Evolutionary conservation across 2,329 filamentous ascomycete genomes (phyloP), one percentile per base, ranked within the genome.

Genomic region (Cytospora leucostoma): DNA sequence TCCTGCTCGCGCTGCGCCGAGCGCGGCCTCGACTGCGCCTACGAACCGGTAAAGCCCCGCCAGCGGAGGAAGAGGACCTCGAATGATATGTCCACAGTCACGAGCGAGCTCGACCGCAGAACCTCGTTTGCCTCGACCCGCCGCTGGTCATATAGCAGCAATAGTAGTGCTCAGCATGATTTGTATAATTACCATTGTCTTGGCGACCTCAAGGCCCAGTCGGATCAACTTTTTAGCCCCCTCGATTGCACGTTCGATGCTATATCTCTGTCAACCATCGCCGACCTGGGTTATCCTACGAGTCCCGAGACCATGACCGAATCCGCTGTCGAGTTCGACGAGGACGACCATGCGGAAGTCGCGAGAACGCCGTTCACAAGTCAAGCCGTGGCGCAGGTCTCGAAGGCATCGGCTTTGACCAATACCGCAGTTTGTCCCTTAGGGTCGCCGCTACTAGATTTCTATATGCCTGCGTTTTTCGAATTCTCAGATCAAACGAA

Each of bases 401-500:
- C 70, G 2, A 61, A 73, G n/a, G 69, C 69, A 27, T 74, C 76
- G 1, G 74, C 76, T 44, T 71, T 78, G 40, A 77, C 76, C 62
- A 76, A 79, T 75, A 78, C 79, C 38, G 72, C 76, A 49, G 74
- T 77, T 10, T 74, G 72, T 57, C 73, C 77, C 0, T 68, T 75
- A 8, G 72, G 67, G 13, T 79, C 78, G 4, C 78, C 78, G 2
- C 74, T 79, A 6, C 72, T 84, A 11, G 83, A 85, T 47, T 84
- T 87, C 65, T 75, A 74, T 63, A 70, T 79, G 10, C 84, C 84
- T 1, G 75, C 76, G 1, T 88, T 86, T 68, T 77, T 78, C 54
- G 85, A 88, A 63, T 87, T 87, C 69, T 82, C 84, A 2, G 77
- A 79, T 12, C 79, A 78, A 15, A 78, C 77, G 33, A 83, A 84